Evolutionary conservation across 345 rosid genomes (phyloP).

Genomic region (Turritis glabra): DNA sequence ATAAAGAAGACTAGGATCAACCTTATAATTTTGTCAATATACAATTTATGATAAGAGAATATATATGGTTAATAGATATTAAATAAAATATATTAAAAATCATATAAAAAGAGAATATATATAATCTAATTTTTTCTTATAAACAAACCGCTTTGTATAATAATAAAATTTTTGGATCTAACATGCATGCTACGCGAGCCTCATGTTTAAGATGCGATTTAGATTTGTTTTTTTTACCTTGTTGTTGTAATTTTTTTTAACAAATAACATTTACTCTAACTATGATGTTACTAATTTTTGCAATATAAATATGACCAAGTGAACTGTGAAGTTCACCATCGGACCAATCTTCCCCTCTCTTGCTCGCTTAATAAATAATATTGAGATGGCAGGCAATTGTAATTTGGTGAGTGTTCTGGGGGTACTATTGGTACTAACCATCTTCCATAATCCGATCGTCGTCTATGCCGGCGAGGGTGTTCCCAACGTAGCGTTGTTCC

Average conservation of each 20-base stretch:
- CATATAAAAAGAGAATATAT: too few species aligned
- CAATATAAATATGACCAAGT: conserved; percentile 6
- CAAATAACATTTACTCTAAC: neutral
- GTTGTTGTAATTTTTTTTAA: neutral
- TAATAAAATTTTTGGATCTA: neutral
- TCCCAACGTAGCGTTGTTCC: conserved; percentile 13
- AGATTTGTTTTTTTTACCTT: neutral
- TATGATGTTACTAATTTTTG: neutral
- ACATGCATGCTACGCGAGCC: neutral
- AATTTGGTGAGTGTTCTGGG: conserved; percentile 9
- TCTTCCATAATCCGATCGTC: conserved; percentile 5
- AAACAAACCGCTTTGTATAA: too few species aligned
- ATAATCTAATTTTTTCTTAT: too few species aligned
- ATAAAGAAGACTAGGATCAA: too few species aligned
- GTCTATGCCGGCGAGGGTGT: conserved; percentile 22
- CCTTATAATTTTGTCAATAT: neutral
- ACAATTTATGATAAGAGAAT: too few species aligned
- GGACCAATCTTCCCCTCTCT: neutral
- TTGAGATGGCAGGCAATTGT: conserved; percentile 11
- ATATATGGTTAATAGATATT: too few species aligned
- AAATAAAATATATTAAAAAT: too few species aligned
- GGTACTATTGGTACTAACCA: neutral
- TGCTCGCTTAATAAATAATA: neutral
- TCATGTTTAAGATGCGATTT: neutral
- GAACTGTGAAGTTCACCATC: conserved; percentile 10